Base-by-base conservation (phyloP, 1,284 basidiomycete genomes). In the Mycosarcoma mackinlayi region DNA sequence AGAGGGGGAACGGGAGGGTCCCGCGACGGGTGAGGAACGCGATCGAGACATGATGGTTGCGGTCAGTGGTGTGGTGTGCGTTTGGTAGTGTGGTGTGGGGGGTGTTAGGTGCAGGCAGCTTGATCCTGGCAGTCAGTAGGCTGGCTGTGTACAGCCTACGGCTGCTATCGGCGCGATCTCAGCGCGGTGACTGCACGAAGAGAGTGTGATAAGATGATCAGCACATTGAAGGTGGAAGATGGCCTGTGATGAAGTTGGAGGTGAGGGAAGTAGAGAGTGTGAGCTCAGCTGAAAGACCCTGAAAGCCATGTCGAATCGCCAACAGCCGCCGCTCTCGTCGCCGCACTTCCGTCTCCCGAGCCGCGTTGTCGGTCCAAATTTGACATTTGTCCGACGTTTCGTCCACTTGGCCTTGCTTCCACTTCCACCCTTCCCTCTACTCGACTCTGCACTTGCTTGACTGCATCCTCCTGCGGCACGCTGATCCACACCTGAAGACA, bases 261-360 rank as follows among this genome's bases (percentile, higher is more conserved):
- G 4, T 21, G 19, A 27, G 13, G 30, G 30, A 23, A 34, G 33
- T 7, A 11, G 45, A 7, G n/a, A n/a, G n/a, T 18, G 35, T 37
- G 28, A 21, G 21, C n/a, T 2, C n/a, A n/a, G n/a, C 21, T 19
- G 40, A 33, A 25, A 21, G 31, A 47, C 44, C 44, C 52, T 47
- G 27, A 41, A 27, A 1, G 16, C 14, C 28, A 11, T 31, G 14
- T n/a, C n/a, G n/a, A 18, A 7, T 18, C 37, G 16, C 18, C 8
- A 37, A n/a, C n/a, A n/a, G n/a, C n/a, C n/a, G n/a, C n/a, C n/a
- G 35, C 6, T 42, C 8, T 46, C 8, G 7, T 14, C n/a, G 5
- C 5, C 25, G 23, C 37, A 46, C 18, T 45, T 46, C 48, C 56
- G 48, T 31, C 14, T 50, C 25, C 55, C 55, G 55, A 58, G 6